Conservation (phyloP, 2,329 filamentous ascomycete genomes). For the Alternaria arborescens region DNA sequence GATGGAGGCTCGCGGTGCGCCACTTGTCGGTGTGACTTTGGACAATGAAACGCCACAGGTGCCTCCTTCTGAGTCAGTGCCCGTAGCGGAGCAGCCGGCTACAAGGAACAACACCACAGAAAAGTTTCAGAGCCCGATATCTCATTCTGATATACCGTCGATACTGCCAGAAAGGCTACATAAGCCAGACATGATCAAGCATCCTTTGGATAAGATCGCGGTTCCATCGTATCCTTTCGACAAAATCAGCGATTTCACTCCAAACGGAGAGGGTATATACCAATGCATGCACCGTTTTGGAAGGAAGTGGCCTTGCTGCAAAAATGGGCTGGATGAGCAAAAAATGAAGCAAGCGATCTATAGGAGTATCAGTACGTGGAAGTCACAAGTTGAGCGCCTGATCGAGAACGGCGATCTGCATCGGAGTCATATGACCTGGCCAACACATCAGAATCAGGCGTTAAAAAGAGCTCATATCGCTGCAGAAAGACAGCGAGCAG, state of each 20-base stretch:
- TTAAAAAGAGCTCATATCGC: no score
- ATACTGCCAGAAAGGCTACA: no score
- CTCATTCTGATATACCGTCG: background rate
- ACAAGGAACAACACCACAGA: background rate
- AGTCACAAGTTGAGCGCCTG: background rate
- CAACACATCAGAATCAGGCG: background rate
- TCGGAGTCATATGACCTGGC: background rate
- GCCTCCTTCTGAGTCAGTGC: background rate
- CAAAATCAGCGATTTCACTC: background rate
- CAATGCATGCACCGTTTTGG: background rate
- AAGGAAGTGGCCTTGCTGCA: background rate
- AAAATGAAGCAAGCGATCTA: background rate
- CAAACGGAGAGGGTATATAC: background rate
- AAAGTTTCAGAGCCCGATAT: background rate
- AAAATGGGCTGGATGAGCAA: background rate
- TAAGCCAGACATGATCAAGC: slow-evolving; percentile 1
- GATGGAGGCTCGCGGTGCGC: background rate
- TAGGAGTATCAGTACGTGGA: background rate
- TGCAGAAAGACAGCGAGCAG: background rate
- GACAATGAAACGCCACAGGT: background rate
- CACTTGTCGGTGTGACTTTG: no score
- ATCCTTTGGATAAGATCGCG: background rate
- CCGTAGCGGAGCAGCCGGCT: no score
- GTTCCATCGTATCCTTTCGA: background rate
- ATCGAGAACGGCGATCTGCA: background rate